Evolutionary conservation across 192 early-diverging fungal genomes (phyloP), one percentile per base, ranked within the genome.

Genomic region (Funneliformis mosseae): DNA sequence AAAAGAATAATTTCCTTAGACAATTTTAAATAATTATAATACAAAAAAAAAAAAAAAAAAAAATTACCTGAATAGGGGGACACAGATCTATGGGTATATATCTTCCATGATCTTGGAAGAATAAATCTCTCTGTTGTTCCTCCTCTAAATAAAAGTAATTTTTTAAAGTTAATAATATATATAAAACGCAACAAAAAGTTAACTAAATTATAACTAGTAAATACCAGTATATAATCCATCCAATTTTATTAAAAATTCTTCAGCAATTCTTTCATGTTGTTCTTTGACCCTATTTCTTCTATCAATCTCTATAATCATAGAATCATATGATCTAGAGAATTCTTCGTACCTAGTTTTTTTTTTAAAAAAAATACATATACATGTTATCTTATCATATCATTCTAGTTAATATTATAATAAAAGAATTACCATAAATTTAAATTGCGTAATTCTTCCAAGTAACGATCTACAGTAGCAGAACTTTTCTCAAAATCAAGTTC

Each of bases 281-380:
- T 75, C 81, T 28, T 33, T 68, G 23, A 75, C 61, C 23, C 50
- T 18, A 66, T 81, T 62, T 25, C 81, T 61, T 12, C 81, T 46
- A 70, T 81, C 73, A 27, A 81, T 81, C 50, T 81, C 81, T 4
- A 81, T 48, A 12, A 81, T 77, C 23, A 81, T 39, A 5, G 77
- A 39, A 76, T 81, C 81, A 63, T 81, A 81, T 1, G 81, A 39
- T 39, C 23, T 70, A n/a, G 62, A 67, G 25, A 81, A 81, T 67
- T 81, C 74, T 67, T 81, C 76, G 71, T 81, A 81, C 81, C 81
- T 81, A 55, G 11, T 46, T 42, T 45, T 60, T 55, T 38, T 39
- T 21, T n/a, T 73, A 55, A n/a, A 45, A 28, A 46, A 25, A 9
- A 23, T 76, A 39, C 39, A 38, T 23, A 41, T 72, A 50, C 7